Percentiles rank a stretch among this genome's conserved stretches.
Evolutionary conservation across 1,284 basidiomycete genomes (phyloP).

Genomic region (Retiboletus flavoniger): DNA sequence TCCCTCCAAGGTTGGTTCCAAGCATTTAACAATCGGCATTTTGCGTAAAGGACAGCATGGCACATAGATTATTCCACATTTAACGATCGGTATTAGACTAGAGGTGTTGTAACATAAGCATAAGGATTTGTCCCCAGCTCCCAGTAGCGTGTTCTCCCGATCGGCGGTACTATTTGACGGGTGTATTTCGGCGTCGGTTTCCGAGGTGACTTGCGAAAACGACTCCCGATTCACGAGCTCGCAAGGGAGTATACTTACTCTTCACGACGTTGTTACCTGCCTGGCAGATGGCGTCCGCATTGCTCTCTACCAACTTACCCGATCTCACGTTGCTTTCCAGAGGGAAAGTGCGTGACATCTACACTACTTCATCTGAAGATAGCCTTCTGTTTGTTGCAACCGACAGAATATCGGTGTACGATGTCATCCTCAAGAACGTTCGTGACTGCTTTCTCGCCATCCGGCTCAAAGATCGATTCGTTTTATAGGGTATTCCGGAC

Average conservation of each 20-base stretch:
- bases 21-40: conserved; percentile 17
- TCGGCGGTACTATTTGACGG: background rate
- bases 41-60: background rate
- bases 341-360: conserved; percentile 95
- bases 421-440: conserved; percentile 92
- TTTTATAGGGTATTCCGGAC: conserved; percentile 81
- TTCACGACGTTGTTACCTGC: background rate
- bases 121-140: background rate
- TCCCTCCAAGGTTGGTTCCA: conserved; percentile 25
- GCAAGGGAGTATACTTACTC: background rate
- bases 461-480: conserved; percentile 1
- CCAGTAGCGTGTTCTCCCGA: conserved; percentile 15
- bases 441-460: conserved; percentile 31
- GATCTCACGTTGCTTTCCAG: conserved; percentile 67
- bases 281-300: conserved; percentile 33
- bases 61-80: conserved; percentile 17
- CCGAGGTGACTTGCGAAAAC: background rate
- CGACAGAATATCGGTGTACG: conserved; percentile 96
- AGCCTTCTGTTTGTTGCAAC: conserved; percentile 92
- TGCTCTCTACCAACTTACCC: conserved; percentile 56
- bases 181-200: background rate
- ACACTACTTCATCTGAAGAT: conserved; percentile 65
- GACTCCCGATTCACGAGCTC: background rate
- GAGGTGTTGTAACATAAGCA: conserved; percentile 20
- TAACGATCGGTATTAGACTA: conserved; percentile 9